Evolutionary conservation across 768 basidiomycete genomes (phyloP).

Genomic region (Goffeauzyma gilvescens): DNA sequence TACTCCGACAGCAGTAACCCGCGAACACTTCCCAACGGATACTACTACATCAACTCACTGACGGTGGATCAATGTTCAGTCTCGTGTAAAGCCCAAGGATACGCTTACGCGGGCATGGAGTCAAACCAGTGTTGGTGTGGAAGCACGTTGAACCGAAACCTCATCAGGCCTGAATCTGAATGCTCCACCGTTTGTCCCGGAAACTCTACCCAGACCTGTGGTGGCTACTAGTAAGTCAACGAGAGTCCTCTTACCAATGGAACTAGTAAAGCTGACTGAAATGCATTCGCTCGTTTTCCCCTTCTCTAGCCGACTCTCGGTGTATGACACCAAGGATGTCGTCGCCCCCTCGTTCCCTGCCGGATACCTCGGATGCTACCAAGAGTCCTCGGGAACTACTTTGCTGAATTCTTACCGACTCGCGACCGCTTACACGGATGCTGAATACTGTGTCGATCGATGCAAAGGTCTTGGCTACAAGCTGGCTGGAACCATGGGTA

Average conservation of each 20-base stretch:
- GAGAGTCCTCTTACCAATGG: too few relatives aligned
- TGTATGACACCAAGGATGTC: conserved; percentile 1
- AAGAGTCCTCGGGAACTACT: background rate
- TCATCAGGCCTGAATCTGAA: conserved; percentile 12
- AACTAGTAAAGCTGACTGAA: too few relatives aligned
- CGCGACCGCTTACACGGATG: too few relatives aligned
- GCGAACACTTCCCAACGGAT: background rate
- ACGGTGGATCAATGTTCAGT: background rate
- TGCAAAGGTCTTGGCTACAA: too few relatives aligned
- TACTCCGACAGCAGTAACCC: background rate
- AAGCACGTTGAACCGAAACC: too few relatives aligned
- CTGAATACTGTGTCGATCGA: too few relatives aligned
- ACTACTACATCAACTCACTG: background rate
- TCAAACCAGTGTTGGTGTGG: too few relatives aligned
- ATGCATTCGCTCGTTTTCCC: too few relatives aligned
- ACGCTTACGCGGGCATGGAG: background rate
- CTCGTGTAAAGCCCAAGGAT: background rate
- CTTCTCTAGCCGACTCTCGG: too few relatives aligned
- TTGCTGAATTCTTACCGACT: too few relatives aligned
- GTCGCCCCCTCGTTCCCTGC: background rate
- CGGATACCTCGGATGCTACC: conserved; percentile 5
- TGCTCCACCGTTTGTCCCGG: conserved; percentile 16
- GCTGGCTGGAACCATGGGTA: too few relatives aligned
- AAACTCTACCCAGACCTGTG: conserved; percentile 12
- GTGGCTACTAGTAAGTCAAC: conserved; percentile 12